phyloP scores from a whole-genome alignment of 805 yeast species.

The Metschnikowia peoriensis region DNA sequence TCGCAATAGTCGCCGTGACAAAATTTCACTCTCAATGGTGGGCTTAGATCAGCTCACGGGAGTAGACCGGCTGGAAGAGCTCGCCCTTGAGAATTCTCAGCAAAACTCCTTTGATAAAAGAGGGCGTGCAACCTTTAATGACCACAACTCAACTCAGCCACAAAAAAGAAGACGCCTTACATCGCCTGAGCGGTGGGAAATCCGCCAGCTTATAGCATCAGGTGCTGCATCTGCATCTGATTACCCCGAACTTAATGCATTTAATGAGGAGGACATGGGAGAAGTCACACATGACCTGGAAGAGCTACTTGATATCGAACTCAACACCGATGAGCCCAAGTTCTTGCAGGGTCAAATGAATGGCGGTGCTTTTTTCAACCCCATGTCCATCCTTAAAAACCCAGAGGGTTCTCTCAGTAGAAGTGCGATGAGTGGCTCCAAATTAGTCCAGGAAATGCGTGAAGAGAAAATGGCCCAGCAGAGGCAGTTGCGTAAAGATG shows the following conservation, averaged over 20 bases:
- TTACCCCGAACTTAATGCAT: conserved; percentile 54
- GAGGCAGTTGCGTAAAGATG: conserved; percentile 44
- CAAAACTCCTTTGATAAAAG: conserved; percentile 10
- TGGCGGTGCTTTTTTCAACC: conserved; percentile 38
- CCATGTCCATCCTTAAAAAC: conserved; percentile 59
- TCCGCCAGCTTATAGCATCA: conserved; percentile 75
- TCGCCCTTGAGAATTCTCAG: conserved; percentile 3
- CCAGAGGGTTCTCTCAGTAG: conserved; percentile 79
- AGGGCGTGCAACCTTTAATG: conserved; percentile 8
- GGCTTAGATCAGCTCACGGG: conserved; percentile 74
- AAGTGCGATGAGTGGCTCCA: conserved; percentile 75
- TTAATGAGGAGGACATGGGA: conserved; percentile 22
- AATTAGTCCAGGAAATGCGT: conserved; percentile 60
- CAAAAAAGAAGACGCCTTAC: conserved; percentile 48
- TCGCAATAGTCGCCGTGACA: conserved; percentile 18
- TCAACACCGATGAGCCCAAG: conserved; percentile 65
- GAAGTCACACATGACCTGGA: conserved; percentile 28
- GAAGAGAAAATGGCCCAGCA: conserved; percentile 54
- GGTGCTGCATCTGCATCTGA: conserved; percentile 70
- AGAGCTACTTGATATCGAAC: conserved; percentile 67
- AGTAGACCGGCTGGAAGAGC: conserved; percentile 26
- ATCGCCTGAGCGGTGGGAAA: conserved; percentile 90
- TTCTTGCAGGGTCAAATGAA: conserved; percentile 61
- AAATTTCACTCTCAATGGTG: conserved; percentile 63
- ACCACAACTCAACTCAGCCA: conserved; percentile 6